Evolutionary conservation across 345 rosid genomes (phyloP).

Genomic region (Ceriops zippeliana): DNA sequence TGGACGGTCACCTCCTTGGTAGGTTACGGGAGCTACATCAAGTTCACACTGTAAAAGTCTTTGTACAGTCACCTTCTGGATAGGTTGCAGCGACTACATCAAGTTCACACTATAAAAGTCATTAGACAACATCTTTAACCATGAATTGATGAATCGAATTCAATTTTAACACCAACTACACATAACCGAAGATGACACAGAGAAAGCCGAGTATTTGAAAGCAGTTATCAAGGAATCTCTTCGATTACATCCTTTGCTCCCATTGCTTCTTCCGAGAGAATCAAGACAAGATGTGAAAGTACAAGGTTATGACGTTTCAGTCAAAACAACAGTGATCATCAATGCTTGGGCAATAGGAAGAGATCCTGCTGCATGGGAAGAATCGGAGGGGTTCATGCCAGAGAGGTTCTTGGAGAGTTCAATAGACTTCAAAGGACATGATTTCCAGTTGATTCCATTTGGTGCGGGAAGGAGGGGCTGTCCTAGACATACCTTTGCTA

Average conservation of each 20-base stretch:
- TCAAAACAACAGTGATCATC: slow-evolving; percentile 18
- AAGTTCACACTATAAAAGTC: no score
- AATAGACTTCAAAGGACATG: slow-evolving; percentile 30
- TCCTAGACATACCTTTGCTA: slow-evolving; percentile 25
- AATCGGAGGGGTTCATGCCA: slow-evolving; percentile 33
- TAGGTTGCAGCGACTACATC: no score
- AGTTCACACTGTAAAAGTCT: no score
- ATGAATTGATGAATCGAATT: no score
- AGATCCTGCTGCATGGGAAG: slow-evolving; percentile 28
- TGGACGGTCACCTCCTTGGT: no score
- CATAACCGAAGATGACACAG: slow-evolving; percentile 13
- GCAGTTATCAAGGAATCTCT: slow-evolving; percentile 41
- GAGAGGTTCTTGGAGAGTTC: slow-evolving; percentile 32
- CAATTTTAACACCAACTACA: no score
- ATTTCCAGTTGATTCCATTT: slow-evolving; percentile 38
- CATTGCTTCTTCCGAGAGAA: slow-evolving; percentile 29
- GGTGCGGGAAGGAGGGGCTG: slow-evolving; percentile 40
- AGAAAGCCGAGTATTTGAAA: slow-evolving; percentile 23
- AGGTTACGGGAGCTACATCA: no score
- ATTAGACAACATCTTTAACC: no score
- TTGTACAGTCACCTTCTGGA: no score
- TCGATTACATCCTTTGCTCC: slow-evolving; percentile 36
- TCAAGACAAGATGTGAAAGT: slow-evolving; percentile 27
- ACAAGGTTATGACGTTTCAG: slow-evolving; percentile 23
- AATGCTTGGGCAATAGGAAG: slow-evolving; percentile 39